Evolutionary conservation across 345 rosid genomes (phyloP), one percentile per base, ranked within the genome.

Genomic region (Syzygium jambos): DNA sequence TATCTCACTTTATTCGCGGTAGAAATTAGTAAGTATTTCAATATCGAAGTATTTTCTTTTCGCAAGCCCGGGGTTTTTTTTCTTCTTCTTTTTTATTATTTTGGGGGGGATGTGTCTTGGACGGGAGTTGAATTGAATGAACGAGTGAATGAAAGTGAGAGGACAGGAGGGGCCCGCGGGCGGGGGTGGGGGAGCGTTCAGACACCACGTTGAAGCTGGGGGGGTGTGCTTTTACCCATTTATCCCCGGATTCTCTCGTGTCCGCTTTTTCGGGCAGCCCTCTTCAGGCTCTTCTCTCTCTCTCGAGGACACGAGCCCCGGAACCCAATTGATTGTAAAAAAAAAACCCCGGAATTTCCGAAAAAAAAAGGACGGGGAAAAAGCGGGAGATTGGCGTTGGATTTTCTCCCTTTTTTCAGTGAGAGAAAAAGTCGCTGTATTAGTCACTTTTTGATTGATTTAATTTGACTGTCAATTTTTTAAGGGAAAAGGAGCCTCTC

Each of bases 51-150:
- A 41, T 41, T 41, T 41, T 15, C 15, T 52, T 53, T 16, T 53
- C 7, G 17, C 5, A 16, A 52, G 6, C 16, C 16, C 6, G 1
- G 73, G 2, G 8, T 21, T 34, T 68, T 41, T 68, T 4, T 68
- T 3, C 9, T 8, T 1, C 9, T 4, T 17, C 7, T 8, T 34
- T 16, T 19, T 17, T 9, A 7, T 2, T 2, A 15, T 17, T 2
- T 4, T 68, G 16, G 16, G 12, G 43, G 46, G 46, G 10, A 34
- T 34, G 49, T 73, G 46, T 34, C 25, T 21, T 34, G 78, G 78
- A 68, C 78, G 78, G 78, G 78, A 34, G 80, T 73, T 9, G 80
- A 73, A 73, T 38, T 73, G 80, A 73, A 73, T 34, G 80, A 73
- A 11, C 38, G 82, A 38, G 27, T 21, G 82, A 11, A 19, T 22